A percentile compares a stretch with the other conserved stretches of the same genome.
Conservation (phyloP, 1,284 basidiomycete genomes). For the Takashimella koratensis region DNA sequence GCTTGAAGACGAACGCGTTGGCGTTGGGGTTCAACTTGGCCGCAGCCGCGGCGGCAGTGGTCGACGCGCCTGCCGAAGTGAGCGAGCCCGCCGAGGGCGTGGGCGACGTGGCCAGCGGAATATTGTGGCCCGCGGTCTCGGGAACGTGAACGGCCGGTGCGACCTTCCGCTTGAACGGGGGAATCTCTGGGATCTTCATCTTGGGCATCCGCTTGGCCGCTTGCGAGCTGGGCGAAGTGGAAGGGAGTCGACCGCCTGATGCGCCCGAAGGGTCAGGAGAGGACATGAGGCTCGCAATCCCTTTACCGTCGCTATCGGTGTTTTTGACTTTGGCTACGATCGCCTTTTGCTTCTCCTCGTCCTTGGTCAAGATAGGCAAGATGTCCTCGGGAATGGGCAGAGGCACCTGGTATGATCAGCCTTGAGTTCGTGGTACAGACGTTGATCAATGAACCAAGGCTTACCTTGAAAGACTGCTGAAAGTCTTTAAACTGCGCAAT, state of each 20-base stretch:
- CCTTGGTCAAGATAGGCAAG: constrained; percentile 85
- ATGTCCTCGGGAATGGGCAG: constrained; percentile 92
- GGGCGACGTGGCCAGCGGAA: constrained; percentile 48
- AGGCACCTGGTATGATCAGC: constrained; percentile 62
- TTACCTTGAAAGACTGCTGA: constrained; percentile 85
- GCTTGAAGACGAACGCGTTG: constrained; percentile 62
- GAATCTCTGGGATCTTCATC: constrained; percentile 76
- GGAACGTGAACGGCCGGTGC: constrained; percentile 32
- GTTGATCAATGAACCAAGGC: too few relatives aligned
- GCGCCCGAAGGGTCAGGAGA: constrained; percentile 12
- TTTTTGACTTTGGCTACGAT: constrained; percentile 74
- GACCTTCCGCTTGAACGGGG: constrained; percentile 66
- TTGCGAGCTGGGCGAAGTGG: background rate
- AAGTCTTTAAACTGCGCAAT: constrained; percentile 88
- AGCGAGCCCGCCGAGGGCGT: constrained; percentile 46
- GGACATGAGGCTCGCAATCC: constrained; percentile 13
- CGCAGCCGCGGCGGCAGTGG: constrained; percentile 11
- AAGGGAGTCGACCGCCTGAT: background rate
- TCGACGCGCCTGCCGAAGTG: constrained; percentile 16
- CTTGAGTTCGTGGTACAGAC: too few relatives aligned
- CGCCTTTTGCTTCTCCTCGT: constrained; percentile 76
- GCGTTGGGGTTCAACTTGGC: constrained; percentile 73
- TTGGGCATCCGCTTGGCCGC: constrained; percentile 43
- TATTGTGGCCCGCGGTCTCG: constrained; percentile 37
- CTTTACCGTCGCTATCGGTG: constrained; percentile 47